Base-by-base conservation (phyloP, 805 yeast genomes). In the Barnettozyma wickerhamii region DNA sequence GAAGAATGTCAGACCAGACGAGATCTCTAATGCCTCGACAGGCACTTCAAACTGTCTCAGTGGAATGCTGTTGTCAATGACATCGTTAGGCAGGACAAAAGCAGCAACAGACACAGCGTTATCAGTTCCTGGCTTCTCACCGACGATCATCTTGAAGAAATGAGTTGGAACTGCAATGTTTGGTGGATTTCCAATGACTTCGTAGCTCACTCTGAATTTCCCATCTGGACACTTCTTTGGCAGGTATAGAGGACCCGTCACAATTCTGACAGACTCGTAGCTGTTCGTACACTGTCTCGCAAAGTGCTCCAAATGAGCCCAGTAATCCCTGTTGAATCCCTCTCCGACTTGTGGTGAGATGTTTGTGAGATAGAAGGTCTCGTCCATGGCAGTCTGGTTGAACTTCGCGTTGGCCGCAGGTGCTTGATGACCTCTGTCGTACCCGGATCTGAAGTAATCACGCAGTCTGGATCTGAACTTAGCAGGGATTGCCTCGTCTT, bases 361-460 rank as follows among this genome's bases (percentile, higher is more conserved):
- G 63, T 93, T 93, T 6, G 95, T 82, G 52, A 93, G 67, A 48
- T 69, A 77, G 56, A 93, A 93, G 0, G 99, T 93, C 60, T 91
- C 95, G 63, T 93, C 83, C 98, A 93, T 91, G 15, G 97, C 97
- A 15, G 60, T 52, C 63, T 93, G 99, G 24, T 79, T 78, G 65
- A 79, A 93, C 59, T 87, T 89, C 19, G 98, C 97, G 61, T 93
- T 85, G 0, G 98, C 98, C 5, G 99, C 99, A 4, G 99, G 97
- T 0, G 96, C 97, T 54, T 86, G 88, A 63, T 93, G 99, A 6
- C 99, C 99, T 49, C 98, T 69, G 62, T 93, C 99, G 63, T 87
- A 93, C 1, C 99, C 99, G 24, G 93, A 81, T 52, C 98, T 75
- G 70, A 91, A 93, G 61, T 84, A 93, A 63, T 93, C 98, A 46